These are phyloP conservation scores for Oropetium thomaeum DNA, from an alignment of 176 grass and related monocot species.

Conservation along the genomic window DNA sequence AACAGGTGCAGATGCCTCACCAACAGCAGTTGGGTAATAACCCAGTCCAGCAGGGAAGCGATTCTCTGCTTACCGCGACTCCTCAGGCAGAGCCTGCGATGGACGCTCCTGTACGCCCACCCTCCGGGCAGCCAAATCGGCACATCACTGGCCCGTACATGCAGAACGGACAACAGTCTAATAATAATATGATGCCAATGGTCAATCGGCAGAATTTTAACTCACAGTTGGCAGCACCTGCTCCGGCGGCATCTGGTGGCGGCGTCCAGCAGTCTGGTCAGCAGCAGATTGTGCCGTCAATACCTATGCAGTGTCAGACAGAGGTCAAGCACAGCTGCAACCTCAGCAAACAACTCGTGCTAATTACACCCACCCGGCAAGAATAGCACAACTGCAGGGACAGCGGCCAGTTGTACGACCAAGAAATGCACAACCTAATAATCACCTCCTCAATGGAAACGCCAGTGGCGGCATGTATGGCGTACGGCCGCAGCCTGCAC, in stretches of 20 bases:
- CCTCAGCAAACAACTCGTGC: not conserved
- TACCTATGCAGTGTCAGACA: not conserved
- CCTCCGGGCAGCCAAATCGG: not conserved
- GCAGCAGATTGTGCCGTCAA: not conserved
- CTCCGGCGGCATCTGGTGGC: not conserved
- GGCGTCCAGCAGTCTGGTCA: not conserved
- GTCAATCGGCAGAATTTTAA: not conserved
- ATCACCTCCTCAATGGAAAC: not conserved
- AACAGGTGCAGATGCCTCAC: not conserved
- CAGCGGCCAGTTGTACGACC: not conserved
- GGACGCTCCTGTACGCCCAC: not conserved
- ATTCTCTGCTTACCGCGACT: not conserved
- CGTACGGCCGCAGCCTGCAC: not conserved
- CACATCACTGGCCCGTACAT: not conserved
- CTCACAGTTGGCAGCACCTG: not conserved
- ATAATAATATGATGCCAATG: not conserved
- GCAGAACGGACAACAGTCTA: not conserved
- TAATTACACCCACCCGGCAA: not conserved
- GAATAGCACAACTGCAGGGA: not conserved
- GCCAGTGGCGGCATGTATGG: not conserved
- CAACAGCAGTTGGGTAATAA: not conserved
- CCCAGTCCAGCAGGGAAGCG: not conserved
- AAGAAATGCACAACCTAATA: not conserved
- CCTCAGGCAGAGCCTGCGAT: not conserved
- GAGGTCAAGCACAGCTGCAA: not conserved